A percentile compares a stretch with the other conserved stretches of the same genome.
Evolutionary conservation across 2,329 filamentous ascomycete species (phyloP).

Genomic region (Sphaerulina vaccinii): DNA sequence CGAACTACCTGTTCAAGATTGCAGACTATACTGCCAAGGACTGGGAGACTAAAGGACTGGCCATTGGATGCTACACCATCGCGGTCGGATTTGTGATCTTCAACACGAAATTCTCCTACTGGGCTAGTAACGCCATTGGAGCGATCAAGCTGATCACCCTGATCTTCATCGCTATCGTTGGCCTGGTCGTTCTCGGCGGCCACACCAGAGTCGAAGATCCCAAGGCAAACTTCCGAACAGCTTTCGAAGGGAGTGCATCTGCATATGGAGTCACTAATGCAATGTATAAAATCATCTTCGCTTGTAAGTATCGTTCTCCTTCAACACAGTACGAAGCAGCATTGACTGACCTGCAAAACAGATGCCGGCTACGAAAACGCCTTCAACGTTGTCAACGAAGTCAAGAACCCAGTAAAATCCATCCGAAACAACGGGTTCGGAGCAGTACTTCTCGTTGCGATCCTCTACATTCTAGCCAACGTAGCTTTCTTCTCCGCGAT

Average conservation of each 20-base stretch:
- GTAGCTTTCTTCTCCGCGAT: constrained; percentile 61
- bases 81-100: constrained; percentile 49
- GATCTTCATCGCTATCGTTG: constrained; percentile 54
- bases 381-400: constrained; percentile 62
- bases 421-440: constrained; percentile 47
- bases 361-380: constrained; percentile 48
- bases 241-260: constrained; percentile 52
- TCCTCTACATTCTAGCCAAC: constrained; percentile 58
- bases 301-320: constrained; percentile 39
- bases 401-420: constrained; percentile 58
- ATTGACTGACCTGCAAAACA: not conserved
- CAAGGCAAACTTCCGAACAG: constrained; percentile 53
- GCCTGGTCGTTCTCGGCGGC: constrained; percentile 62
- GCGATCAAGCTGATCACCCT: constrained; percentile 61
- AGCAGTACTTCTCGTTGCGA: constrained; percentile 42
- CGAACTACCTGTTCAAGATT: constrained; percentile 62
- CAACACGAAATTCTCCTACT: constrained; percentile 59
- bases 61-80: constrained; percentile 61
- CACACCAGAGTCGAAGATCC: constrained; percentile 53
- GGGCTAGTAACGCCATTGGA: constrained; percentile 57
- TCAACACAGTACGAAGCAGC: not conserved
- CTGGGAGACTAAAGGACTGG: constrained; percentile 69
- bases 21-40: constrained; percentile 50
- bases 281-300: constrained; percentile 48
- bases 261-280: constrained; percentile 57